phyloP scores from a whole-genome alignment of 805 yeast genomes.

The Candida manassasensis region DNA sequence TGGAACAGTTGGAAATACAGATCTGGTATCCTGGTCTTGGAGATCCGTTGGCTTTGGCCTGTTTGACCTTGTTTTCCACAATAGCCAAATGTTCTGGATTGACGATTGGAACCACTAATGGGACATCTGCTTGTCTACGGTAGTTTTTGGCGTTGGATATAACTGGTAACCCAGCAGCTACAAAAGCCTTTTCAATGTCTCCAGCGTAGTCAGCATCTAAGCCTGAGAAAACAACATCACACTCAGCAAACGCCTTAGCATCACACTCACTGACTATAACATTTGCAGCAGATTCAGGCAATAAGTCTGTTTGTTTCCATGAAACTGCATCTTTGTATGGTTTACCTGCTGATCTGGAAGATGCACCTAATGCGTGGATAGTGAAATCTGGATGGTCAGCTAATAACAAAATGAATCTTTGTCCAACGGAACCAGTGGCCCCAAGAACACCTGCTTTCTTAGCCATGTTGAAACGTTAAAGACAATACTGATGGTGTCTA shows the following conservation, averaged over 20 bases:
- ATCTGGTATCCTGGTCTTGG: conserved; percentile 76
- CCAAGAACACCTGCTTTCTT: conserved; percentile 86
- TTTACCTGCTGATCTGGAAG: conserved; percentile 90
- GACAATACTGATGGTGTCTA: too few relatives aligned
- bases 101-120: conserved; percentile 91
- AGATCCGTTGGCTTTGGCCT: conserved; percentile 51
- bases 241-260: conserved; percentile 70
- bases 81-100: conserved; percentile 86
- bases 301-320: conserved; percentile 87
- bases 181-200: conserved; percentile 80
- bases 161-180: conserved; percentile 74
- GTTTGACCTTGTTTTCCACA: conserved; percentile 52
- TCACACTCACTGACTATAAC: conserved; percentile 75
- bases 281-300: conserved; percentile 64
- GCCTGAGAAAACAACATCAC: conserved; percentile 94
- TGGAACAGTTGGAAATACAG: conserved; percentile 96
- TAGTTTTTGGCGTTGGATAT: conserved; percentile 96
- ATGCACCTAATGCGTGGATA: conserved; percentile 83
- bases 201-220: conserved; percentile 93
- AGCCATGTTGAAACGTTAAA: conserved; percentile 24
- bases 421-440: conserved; percentile 98
- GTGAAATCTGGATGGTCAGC: conserved; percentile 88
- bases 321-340: conserved; percentile 76
- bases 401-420: conserved; percentile 81
- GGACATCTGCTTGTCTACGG: conserved; percentile 82